Percentiles rank a stretch among this genome's conserved stretches.
Evolutionary conservation across 106 monocot genomes (phyloP).

Genomic region (Dendrobium nobile): DNA sequence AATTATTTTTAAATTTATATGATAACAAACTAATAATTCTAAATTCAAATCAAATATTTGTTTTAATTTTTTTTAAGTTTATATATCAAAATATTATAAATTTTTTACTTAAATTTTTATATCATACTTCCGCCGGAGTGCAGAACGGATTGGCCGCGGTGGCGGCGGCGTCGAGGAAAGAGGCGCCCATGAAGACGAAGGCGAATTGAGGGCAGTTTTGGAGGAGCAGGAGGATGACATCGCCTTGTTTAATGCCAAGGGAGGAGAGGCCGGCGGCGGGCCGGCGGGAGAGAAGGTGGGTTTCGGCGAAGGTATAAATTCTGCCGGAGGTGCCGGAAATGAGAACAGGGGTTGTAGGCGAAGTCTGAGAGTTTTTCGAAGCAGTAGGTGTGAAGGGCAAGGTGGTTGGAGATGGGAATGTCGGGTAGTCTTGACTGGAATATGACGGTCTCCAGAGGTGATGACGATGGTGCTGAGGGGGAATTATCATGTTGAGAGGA

Average conservation of each 20-base stretch:
- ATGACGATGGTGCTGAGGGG: neutral
- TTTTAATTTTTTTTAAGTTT: too few species aligned
- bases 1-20: too few species aligned
- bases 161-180: conserved; percentile 61
- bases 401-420: conserved; percentile 52
- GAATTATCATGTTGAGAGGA: neutral
- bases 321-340: conserved; percentile 44
- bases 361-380: conserved; percentile 37
- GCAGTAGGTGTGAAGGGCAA: conserved; percentile 76
- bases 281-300: conserved; percentile 39
- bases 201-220: conserved; percentile 74
- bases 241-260: conserved; percentile 42
- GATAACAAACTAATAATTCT: too few species aligned
- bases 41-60: too few species aligned
- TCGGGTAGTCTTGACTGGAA: conserved; percentile 73
- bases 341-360: conserved; percentile 49
- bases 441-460: conserved; percentile 9
- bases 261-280: conserved; percentile 48
- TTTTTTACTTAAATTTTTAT: too few species aligned
- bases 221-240: conserved; percentile 69
- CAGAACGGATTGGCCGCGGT: conserved; percentile 86
- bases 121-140: conserved; percentile 55
- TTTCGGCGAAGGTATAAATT: conserved; percentile 51
- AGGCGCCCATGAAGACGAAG: conserved; percentile 66
- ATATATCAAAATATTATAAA: too few species aligned